These are phyloP conservation scores for Fomitopsis schrenkii DNA, from an alignment of 1,284 basidiomycete genomes.

Conservation along the genomic window DNA sequence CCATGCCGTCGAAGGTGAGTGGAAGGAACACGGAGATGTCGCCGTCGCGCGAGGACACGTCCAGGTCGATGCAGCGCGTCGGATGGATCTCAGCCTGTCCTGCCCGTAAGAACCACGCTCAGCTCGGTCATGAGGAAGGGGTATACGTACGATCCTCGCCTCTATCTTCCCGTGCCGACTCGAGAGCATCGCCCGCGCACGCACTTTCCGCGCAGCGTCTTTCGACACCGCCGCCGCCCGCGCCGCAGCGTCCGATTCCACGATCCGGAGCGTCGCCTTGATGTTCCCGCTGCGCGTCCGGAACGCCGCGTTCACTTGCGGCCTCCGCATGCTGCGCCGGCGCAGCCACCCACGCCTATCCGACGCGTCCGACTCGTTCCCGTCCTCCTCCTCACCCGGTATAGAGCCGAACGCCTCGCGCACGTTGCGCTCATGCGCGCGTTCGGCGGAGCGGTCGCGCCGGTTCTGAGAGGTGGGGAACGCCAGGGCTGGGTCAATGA, in stretches of 20 bases:
- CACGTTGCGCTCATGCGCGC: conserved; percentile 2
- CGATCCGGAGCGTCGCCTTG: conserved; percentile 15
- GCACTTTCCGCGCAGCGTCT: neutral
- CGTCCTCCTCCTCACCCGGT: neutral
- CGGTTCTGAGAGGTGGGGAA: neutral
- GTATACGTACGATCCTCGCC: conserved; percentile 20
- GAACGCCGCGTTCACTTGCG: conserved; percentile 24
- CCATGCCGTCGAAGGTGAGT: conserved; percentile 22
- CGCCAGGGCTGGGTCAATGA: conserved; percentile 13
- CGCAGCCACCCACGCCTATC: neutral
- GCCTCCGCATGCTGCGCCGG: neutral
- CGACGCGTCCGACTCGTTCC: neutral
- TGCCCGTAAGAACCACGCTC: neutral
- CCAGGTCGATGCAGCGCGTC: conserved; percentile 22
- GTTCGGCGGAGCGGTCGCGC: neutral
- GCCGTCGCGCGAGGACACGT: conserved; percentile 20
- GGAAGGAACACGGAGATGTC: conserved; percentile 24
- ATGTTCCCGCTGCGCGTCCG: conserved; percentile 24
- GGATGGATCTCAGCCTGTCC: conserved; percentile 21
- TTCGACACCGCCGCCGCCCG: neutral
- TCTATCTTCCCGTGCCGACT: conserved; percentile 22
- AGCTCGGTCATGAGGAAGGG: neutral
- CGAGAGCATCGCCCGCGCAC: conserved; percentile 17
- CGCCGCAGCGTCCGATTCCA: neutral
- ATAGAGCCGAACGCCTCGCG: conserved; percentile 3